Evolutionary conservation across 805 yeast genomes (phyloP).

Genomic region (Yarrowia alimentaria): DNA sequence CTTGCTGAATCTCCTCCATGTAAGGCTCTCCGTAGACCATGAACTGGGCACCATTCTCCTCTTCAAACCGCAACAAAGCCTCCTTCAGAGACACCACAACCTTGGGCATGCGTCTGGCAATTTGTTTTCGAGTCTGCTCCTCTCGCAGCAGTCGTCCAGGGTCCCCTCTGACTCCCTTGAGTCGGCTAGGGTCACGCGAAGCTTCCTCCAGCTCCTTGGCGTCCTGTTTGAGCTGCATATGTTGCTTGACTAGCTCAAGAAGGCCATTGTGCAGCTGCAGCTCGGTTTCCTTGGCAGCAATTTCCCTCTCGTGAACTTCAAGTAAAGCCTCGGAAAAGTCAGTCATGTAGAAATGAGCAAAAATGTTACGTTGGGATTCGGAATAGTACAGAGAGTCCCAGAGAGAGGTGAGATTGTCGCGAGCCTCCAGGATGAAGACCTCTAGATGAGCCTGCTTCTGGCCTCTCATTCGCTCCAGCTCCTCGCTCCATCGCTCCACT

Average conservation of each 20-base stretch:
- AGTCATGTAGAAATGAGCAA: slow-evolving; percentile 45
- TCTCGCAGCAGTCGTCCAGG: slow-evolving; percentile 78
- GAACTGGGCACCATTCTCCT: slow-evolving; percentile 35
- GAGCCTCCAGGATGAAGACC: slow-evolving; percentile 61
- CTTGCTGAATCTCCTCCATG: background rate
- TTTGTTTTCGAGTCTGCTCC: slow-evolving; percentile 67
- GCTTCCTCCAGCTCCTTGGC: slow-evolving; percentile 64
- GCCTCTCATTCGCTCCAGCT: slow-evolving; percentile 55
- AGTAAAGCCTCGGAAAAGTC: slow-evolving; percentile 60
- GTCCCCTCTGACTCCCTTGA: slow-evolving; percentile 52
- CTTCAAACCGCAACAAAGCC: slow-evolving; percentile 52
- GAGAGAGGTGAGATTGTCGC: slow-evolving; percentile 55
- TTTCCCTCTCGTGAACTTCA: slow-evolving; percentile 62
- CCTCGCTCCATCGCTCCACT: slow-evolving; percentile 41
- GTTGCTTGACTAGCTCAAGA: slow-evolving; percentile 53
- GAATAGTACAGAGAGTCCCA: slow-evolving; percentile 67
- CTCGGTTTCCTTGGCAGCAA: slow-evolving; percentile 51
- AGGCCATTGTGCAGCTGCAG: slow-evolving; percentile 54
- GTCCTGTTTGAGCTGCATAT: slow-evolving; percentile 57
- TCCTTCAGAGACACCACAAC: slow-evolving; percentile 52
- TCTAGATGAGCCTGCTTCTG: slow-evolving; percentile 66
- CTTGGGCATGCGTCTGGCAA: slow-evolving; percentile 67
- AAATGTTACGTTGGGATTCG: slow-evolving; percentile 49
- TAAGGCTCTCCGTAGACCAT: slow-evolving; percentile 46
- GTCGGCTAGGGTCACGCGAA: slow-evolving; percentile 74